These are phyloP conservation scores for Erucastrum elatum DNA, from an alignment of 345 rosid species.

Conservation along the genomic window DNA sequence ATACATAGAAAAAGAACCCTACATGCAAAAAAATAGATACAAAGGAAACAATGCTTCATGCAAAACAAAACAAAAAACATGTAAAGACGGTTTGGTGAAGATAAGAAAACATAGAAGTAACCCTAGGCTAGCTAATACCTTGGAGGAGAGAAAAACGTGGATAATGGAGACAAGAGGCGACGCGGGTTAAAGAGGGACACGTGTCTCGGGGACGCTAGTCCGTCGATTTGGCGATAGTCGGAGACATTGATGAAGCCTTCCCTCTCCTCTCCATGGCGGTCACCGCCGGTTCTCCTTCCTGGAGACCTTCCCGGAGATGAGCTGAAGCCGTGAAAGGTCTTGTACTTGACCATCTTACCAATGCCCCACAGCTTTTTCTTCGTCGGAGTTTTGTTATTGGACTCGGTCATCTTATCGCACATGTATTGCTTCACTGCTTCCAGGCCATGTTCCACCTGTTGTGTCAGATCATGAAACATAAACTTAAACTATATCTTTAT, in stretches of 20 bases:
- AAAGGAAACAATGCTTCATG: neutral
- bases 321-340: conserved; percentile 49
- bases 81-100: neutral
- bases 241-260: conserved; percentile 48
- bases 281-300: conserved; percentile 24
- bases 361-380: conserved; percentile 70
- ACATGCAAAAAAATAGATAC: neutral
- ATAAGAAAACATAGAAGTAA: neutral
- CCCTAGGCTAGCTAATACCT: conserved; percentile 15
- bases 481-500: neutral
- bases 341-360: conserved; percentile 59
- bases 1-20: neutral
- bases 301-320: conserved; percentile 41
- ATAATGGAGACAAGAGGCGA: conserved; percentile 59
- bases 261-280: conserved; percentile 34
- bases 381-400: conserved; percentile 36
- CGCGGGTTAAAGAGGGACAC: conserved; percentile 68
- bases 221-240: conserved; percentile 52
- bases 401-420: conserved; percentile 61
- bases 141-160: conserved; percentile 38
- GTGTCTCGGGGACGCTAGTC: conserved; percentile 56
- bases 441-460: conserved; percentile 56
- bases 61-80: neutral
- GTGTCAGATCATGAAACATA: neutral
- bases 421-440: conserved; percentile 61